Conservation (phyloP, 2,329 filamentous ascomycete genomes). For the Fusarium dlaminii region DNA sequence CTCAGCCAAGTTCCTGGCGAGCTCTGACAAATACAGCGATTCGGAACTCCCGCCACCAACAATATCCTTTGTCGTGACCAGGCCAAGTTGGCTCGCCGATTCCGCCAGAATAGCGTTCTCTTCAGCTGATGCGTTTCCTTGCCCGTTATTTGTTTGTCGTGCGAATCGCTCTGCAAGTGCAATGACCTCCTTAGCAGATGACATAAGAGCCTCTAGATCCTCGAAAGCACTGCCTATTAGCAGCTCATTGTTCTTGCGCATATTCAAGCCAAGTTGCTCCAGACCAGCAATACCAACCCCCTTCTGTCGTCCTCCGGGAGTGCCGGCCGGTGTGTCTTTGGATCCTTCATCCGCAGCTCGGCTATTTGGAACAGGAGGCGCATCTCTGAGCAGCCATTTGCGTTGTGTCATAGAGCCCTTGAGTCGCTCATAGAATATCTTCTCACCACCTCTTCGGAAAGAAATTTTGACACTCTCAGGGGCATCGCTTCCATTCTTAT, state of each 20-base stretch:
- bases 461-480: slow-evolving; percentile 88
- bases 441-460: slow-evolving; percentile 88
- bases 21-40: slow-evolving; percentile 87
- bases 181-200: slow-evolving; percentile 94
- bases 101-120: slow-evolving; percentile 80
- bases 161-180: slow-evolving; percentile 91
- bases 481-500: slow-evolving; percentile 59
- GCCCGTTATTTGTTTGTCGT: slow-evolving; percentile 68
- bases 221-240: slow-evolving; percentile 96
- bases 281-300: slow-evolving; percentile 91
- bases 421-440: slow-evolving; percentile 87
- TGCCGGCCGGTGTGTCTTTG: slow-evolving; percentile 41
- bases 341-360: slow-evolving; percentile 49
- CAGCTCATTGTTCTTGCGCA: slow-evolving; percentile 90
- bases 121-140: slow-evolving; percentile 71
- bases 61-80: slow-evolving; percentile 96
- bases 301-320: slow-evolving; percentile 55
- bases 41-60: slow-evolving; percentile 80
- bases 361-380: slow-evolving; percentile 81
- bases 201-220: slow-evolving; percentile 96
- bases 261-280: slow-evolving; percentile 83
- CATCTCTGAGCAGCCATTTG: slow-evolving; percentile 93
- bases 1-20: slow-evolving; percentile 85
- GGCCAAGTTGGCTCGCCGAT: slow-evolving; percentile 79
- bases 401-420: slow-evolving; percentile 90